Percentiles rank a stretch among this genome's conserved stretches.
phyloP scores from a whole-genome alignment of 2,329 filamentous ascomycete genomes.

The Cordyceps cicadae region DNA sequence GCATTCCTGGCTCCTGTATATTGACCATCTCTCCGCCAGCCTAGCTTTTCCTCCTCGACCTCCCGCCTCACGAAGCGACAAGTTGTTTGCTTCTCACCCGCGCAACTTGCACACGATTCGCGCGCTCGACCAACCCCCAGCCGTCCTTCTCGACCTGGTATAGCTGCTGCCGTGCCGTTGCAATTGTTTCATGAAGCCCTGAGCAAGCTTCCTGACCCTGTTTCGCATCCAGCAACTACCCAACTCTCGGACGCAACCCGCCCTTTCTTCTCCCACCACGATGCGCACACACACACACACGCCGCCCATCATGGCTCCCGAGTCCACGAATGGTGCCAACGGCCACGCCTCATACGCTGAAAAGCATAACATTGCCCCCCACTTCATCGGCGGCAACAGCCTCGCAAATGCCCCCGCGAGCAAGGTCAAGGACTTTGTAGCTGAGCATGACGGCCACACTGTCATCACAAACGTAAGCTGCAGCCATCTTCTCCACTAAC shows the following conservation, averaged over 20 bases:
- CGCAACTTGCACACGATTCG: not conserved
- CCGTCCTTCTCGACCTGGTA: conserved; percentile 17
- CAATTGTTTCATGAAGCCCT: conserved; percentile 4
- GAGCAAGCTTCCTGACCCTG: conserved; percentile 2
- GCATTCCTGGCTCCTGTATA: not conserved
- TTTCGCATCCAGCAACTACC: conserved; percentile 4
- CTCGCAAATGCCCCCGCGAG: conserved; percentile 73
- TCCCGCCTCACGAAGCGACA: not conserved
- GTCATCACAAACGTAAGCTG: conserved; percentile 88
- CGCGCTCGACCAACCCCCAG: conserved; percentile 6
- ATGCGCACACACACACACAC: conserved; percentile 19
- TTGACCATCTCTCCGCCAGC: conserved; percentile 9
- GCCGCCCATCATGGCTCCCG: conserved; percentile 33
- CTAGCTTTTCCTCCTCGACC: not conserved
- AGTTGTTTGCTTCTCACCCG: not conserved
- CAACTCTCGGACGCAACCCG: not conserved
- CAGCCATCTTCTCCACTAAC: conserved; percentile 11
- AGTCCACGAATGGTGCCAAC: conserved; percentile 41
- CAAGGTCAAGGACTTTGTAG: conserved; percentile 94
- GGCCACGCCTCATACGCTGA: conserved; percentile 63
- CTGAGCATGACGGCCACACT: conserved; percentile 82
- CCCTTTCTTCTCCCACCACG: not conserved
- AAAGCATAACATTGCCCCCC: conserved; percentile 74
- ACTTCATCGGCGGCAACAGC: conserved; percentile 95
- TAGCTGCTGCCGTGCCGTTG: not conserved